Evolutionary conservation across 2,329 filamentous ascomycete genomes (phyloP), one percentile per base, ranked within the genome.

Genomic region (Arthrobotrys musiformis): DNA sequence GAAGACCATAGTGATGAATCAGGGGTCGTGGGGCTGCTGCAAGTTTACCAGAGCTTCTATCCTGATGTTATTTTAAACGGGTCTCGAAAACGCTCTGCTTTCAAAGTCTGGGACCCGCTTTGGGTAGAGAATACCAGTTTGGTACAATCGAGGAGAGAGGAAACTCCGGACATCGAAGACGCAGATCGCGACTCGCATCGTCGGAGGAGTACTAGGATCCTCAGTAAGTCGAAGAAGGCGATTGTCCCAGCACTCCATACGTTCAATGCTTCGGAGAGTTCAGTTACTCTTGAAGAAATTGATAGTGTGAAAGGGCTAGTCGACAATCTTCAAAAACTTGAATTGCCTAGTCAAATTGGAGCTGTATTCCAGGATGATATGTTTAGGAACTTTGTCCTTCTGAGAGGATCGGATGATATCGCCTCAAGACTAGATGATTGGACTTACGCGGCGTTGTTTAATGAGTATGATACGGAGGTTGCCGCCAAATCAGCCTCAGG

Each of bases 31-130:
- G 92, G 92, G 2, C 85, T 97, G 17, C 85, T 96, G 60, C 88
- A 91, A 68, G 89, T 94, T n/a, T 96, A 91, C 85, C 95, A 95
- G 82, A 93, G 94, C 82, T 96, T 94, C 83, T 96, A 94, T 81
- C 93, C 93, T 0, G 93, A 97, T 82, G 92, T 96, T 67, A 92
- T 96, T 74, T 88, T 94, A 13, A 92, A 91, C 80, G 70, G 77
- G 28, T 64, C 72, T 26, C 72, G 72, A 30, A 69, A 64, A 54
- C 72, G 72, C 13, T 69, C 72, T 9, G 44, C 33, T 0, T 76
- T 76, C 50, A 76, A 70, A 42, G 22, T 64, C 17, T 76, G 72
- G 72, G 72, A 76, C 22, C 72, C 63, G 3, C 15, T 70, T 24
- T 76, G 72, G 72, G 46, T 76, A 17, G 64, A 76, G 22, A 76